These are phyloP conservation scores for Danielia oregonensis DNA, from an alignment of 805 yeast species.

Conservation along the genomic window DNA sequence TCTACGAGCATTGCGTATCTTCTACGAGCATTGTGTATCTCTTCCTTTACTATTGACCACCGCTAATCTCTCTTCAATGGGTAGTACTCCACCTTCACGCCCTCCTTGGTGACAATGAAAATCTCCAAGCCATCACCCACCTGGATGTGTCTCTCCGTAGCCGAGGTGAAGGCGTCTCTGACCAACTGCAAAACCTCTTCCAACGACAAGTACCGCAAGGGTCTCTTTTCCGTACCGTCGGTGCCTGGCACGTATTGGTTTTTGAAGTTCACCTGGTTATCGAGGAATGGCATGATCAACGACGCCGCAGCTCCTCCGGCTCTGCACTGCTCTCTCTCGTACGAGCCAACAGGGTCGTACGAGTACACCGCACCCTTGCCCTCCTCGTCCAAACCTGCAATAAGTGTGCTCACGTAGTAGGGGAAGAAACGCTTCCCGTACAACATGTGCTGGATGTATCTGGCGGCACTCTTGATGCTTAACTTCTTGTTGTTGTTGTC, in stretches of 20 bases:
- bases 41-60: too few species aligned
- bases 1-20: too few species aligned
- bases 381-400: conserved; percentile 88
- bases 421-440: conserved; percentile 96
- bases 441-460: conserved; percentile 83
- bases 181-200: conserved; percentile 88
- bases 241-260: conserved; percentile 84
- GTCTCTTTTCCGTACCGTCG: conserved; percentile 61
- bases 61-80: conserved; percentile 87
- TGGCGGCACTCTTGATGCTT: conserved; percentile 71
- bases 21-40: too few species aligned
- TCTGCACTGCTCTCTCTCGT: conserved; percentile 94
- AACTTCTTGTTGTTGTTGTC: conserved; percentile 70
- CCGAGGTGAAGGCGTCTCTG: conserved; percentile 91
- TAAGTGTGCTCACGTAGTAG: conserved; percentile 89
- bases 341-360: conserved; percentile 96
- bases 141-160: conserved; percentile 97
- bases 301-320: conserved; percentile 98
- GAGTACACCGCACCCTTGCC: conserved; percentile 96
- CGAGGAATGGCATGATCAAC: conserved; percentile 94
- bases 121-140: conserved; percentile 97
- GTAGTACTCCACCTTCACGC: conserved; percentile 76
- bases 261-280: conserved; percentile 93
- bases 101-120: conserved; percentile 87
- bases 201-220: conserved; percentile 59